phyloP scores from a whole-genome alignment of 192 early-diverging fungal species.

The Linnemannia hyalina region DNA sequence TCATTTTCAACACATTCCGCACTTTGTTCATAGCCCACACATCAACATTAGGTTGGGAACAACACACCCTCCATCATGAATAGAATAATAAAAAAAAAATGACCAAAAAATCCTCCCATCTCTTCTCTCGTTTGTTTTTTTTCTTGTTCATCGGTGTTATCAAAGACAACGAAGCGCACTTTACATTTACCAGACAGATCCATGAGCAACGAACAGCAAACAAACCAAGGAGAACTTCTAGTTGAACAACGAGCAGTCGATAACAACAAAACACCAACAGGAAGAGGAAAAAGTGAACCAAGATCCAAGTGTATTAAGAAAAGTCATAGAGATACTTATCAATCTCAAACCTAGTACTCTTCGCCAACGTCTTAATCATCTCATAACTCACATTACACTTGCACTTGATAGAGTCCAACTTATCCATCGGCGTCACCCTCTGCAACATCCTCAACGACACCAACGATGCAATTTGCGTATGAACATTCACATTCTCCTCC shows the following conservation, averaged over 20 bases:
- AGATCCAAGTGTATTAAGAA: constrained; percentile 9
- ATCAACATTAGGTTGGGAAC: background rate
- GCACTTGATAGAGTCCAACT: constrained; percentile 87
- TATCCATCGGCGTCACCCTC: constrained; percentile 76
- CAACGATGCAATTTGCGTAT: constrained; percentile 87
- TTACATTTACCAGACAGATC: background rate
- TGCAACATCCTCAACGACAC: constrained; percentile 83
- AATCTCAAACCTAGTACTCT: constrained; percentile 88
- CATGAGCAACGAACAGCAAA: background rate
- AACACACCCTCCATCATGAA: background rate
- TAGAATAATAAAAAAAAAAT: constrained; percentile 21
- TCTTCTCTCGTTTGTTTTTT: background rate
- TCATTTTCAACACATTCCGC: background rate
- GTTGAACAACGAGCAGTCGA: no score
- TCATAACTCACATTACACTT: constrained; percentile 93
- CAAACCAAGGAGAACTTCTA: no score
- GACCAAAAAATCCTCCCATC: background rate
- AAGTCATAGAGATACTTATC: constrained; percentile 85
- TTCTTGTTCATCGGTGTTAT: background rate
- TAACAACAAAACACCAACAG: background rate
- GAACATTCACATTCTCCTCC: constrained; percentile 83
- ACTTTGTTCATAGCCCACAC: constrained; percentile 38
- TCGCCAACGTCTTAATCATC: constrained; percentile 77
- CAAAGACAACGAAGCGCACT: background rate
- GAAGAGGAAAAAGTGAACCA: no score